Base-by-base conservation (phyloP, 1,139 yeast genomes). In the Geotrichum candidum region DNA sequence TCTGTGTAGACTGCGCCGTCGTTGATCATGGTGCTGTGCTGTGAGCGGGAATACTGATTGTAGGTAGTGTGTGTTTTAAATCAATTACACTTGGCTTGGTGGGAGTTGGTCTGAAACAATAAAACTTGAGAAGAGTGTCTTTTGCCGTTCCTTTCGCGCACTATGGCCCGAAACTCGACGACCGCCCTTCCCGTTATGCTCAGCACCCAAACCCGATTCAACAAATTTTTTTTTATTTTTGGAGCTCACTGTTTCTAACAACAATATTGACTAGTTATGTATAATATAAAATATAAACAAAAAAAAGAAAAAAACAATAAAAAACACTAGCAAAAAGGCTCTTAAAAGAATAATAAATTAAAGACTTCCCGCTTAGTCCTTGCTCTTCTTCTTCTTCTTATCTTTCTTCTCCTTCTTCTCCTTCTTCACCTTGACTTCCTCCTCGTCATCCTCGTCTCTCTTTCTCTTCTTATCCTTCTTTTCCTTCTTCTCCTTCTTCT, bases 401-500 rank as follows among this genome's bases (percentile, higher is more conserved):
- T 61, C 59, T 35, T 55, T 51, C 57, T 61, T 61, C 59, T 62
- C 60, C 23, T 62, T 54, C 56, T 62, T 57, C 62, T 62, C 60
- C 35, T 59, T 53, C 54, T 58, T 54, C 58, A 58, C 56, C 53
- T 58, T 51, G 27, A 58, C 59, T 54, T 61, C 56, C 59, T 56
- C 33, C n/a, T 61, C 58, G 15, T 61, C 54, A 15, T 53, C 54
- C 46, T 54, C 52, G 7, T 53, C 55, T 35, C 35, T 46, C 25
- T 51, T 45, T n/a, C 45, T 46, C 29, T 56, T 50, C 22, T 52
- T 33, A 15, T 58, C 51, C 35, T 51, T 48, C 61, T 61, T 54
- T 61, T 66, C 65, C 64, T 68, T 67, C 67, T 72, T 70, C 65
- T 73, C 68, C 62, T 70, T 65, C 65, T 68, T 68, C 59, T 71